Conservation (phyloP, 805 yeast species). For the Yamadazyma scolyti region DNA sequence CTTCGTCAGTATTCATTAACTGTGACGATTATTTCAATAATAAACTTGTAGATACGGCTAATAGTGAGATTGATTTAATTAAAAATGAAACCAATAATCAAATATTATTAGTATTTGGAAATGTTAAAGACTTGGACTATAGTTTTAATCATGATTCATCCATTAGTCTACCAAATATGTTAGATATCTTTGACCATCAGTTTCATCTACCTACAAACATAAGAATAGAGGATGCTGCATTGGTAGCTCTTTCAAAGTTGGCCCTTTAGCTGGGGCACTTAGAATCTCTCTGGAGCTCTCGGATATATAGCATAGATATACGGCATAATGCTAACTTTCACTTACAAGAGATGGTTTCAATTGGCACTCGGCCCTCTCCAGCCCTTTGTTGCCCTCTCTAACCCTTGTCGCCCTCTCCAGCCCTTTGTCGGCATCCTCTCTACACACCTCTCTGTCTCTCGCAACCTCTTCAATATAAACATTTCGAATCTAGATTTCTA, state of each 20-base stretch:
- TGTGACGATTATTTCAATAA: conserved; percentile 59
- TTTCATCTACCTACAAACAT: conserved; percentile 51
- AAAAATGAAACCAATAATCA: conserved; percentile 17
- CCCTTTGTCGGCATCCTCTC: background rate
- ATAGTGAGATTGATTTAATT: conserved; percentile 13
- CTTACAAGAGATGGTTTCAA: no score
- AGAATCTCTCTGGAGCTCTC: no score
- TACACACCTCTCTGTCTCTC: background rate
- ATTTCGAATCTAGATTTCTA: conserved; percentile 11
- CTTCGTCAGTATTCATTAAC: conserved; percentile 59
- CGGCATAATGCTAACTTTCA: no score
- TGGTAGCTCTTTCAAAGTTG: conserved; percentile 51
- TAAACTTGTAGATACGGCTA: no score
- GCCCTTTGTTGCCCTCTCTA: no score
- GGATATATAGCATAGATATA: no score
- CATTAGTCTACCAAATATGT: conserved; percentile 50
- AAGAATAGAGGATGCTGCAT: conserved; percentile 67
- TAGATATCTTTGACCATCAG: conserved; percentile 68
- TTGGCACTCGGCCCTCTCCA: no score
- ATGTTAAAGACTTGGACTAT: conserved; percentile 51
- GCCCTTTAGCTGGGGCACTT: no score
- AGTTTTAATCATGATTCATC: conserved; percentile 52
- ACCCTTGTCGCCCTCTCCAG: background rate
- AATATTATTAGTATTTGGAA: conserved; percentile 59
- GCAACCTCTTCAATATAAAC: background rate